Conservation (phyloP, 495 filamentous ascomycete genomes). For the Friedmanniomyces endolithicus region DNA sequence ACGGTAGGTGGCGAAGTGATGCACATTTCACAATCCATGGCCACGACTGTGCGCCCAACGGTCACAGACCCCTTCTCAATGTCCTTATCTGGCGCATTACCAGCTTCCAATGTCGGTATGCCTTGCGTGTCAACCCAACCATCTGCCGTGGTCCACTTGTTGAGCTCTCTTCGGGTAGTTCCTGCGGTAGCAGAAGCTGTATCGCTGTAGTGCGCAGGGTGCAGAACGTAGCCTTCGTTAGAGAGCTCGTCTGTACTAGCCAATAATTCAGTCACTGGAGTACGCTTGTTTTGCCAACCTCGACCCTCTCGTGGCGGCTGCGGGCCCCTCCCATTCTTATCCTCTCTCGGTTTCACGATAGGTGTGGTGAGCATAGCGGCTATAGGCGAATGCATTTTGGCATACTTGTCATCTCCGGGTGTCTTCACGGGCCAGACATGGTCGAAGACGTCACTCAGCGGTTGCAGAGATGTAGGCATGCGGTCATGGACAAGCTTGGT, state of each 20-base stretch:
- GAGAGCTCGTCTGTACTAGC: slow-evolving; percentile 57
- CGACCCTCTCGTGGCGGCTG: slow-evolving; percentile 46
- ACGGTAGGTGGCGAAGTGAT: slow-evolving; percentile 50
- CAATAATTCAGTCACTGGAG: slow-evolving; percentile 65
- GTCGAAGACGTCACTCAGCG: slow-evolving; percentile 69
- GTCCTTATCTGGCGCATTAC: slow-evolving; percentile 50
- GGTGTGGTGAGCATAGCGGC: slow-evolving; percentile 63
- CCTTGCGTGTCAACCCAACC: slow-evolving; percentile 70
- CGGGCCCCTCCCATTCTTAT: slow-evolving; percentile 38
- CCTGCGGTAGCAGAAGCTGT: slow-evolving; percentile 37
- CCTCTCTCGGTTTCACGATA: slow-evolving; percentile 40
- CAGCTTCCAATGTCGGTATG: slow-evolving; percentile 54
- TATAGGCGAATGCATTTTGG: slow-evolving; percentile 71
- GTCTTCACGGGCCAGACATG: slow-evolving; percentile 82
- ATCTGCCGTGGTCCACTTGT: slow-evolving; percentile 38
- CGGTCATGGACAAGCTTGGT: slow-evolving; percentile 44
- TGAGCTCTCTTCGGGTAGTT: slow-evolving; percentile 34
- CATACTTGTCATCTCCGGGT: slow-evolving; percentile 68
- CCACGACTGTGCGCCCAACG: slow-evolving; percentile 65
- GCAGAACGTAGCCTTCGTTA: slow-evolving; percentile 68
- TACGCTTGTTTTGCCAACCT: slow-evolving; percentile 53
- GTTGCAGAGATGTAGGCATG: slow-evolving; percentile 51
- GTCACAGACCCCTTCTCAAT: slow-evolving; percentile 73
- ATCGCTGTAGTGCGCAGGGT: slow-evolving; percentile 51
- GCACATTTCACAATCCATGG: slow-evolving; percentile 96